Evolutionary conservation across 306 rosid genomes (phyloP).

Genomic region (Trifolium pratense): DNA sequence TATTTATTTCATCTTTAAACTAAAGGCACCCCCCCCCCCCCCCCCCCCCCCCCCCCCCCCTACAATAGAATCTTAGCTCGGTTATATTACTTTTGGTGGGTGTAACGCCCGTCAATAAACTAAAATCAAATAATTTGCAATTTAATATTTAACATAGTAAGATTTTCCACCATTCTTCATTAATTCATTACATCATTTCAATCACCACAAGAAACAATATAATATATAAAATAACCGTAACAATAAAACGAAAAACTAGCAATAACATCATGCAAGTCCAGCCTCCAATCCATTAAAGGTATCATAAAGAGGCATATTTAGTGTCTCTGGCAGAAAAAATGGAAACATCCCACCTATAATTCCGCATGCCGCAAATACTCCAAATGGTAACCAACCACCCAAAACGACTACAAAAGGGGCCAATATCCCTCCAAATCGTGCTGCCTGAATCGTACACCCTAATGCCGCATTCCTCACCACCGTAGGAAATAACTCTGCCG

Average conservation of each 20-base stretch:
- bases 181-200: background rate
- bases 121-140: too few relatives aligned
- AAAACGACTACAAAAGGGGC: conserved; percentile 85
- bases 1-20: too few relatives aligned
- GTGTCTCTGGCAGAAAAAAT: conserved; percentile 78
- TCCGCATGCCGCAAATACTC: conserved; percentile 69
- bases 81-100: too few relatives aligned
- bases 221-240: too few relatives aligned
- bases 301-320: conserved; percentile 76
- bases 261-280: conserved; percentile 21
- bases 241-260: background rate
- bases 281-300: conserved; percentile 68
- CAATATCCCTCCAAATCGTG: conserved; percentile 83
- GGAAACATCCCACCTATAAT: conserved; percentile 63
- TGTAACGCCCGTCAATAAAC: too few relatives aligned
- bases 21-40: too few relatives aligned
- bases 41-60: too few relatives aligned
- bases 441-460: conserved; percentile 73
- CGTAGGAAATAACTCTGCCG: conserved; percentile 81
- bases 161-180: background rate
- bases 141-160: background rate
- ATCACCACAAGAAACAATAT: background rate
- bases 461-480: conserved; percentile 85
- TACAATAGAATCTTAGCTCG: too few relatives aligned
- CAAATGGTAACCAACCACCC: conserved; percentile 72